Evolutionary conservation across 139 green algal genomes (phyloP).

Genomic region (Chlorella sp.): DNA sequence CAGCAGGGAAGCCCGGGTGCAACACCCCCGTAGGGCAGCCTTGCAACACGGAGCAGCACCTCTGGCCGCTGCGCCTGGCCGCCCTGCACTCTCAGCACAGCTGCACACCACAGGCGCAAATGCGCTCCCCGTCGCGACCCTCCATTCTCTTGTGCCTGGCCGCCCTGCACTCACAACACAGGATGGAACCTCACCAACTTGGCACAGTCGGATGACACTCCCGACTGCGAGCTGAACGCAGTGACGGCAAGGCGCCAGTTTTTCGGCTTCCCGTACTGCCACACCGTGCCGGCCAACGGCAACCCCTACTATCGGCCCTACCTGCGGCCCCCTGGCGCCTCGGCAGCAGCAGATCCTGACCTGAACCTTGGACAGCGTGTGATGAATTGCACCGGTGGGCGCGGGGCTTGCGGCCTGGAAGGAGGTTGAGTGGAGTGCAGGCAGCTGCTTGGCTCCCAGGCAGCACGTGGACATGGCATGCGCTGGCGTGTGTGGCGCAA

Average conservation of each 20-base stretch:
- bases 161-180: not conserved
- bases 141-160: too few relatives aligned
- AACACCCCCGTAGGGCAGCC: too few relatives aligned
- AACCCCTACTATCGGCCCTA: not conserved
- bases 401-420: too few relatives aligned
- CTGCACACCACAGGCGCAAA: too few relatives aligned
- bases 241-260: not conserved
- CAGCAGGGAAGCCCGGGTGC: too few relatives aligned
- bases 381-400: conserved; percentile 11
- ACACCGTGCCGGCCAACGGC: conserved; percentile 4
- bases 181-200: not conserved
- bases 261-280: conserved; percentile 43
- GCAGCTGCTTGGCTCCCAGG: too few relatives aligned
- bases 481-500: too few relatives aligned
- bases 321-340: not conserved
- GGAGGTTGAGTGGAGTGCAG: too few relatives aligned
- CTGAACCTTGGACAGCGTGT: not conserved
- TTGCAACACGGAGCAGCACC: too few relatives aligned
- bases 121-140: too few relatives aligned
- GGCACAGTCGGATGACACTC: conserved; percentile 17
- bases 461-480: not conserved
- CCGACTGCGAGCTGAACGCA: conserved; percentile 45
- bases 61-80: too few relatives aligned
- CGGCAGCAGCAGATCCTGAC: not conserved
- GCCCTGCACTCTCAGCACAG: not conserved